These are phyloP conservation scores for Tuber magnatum DNA, from an alignment of 495 filamentous ascomycete genomes.

Conservation along the genomic window DNA sequence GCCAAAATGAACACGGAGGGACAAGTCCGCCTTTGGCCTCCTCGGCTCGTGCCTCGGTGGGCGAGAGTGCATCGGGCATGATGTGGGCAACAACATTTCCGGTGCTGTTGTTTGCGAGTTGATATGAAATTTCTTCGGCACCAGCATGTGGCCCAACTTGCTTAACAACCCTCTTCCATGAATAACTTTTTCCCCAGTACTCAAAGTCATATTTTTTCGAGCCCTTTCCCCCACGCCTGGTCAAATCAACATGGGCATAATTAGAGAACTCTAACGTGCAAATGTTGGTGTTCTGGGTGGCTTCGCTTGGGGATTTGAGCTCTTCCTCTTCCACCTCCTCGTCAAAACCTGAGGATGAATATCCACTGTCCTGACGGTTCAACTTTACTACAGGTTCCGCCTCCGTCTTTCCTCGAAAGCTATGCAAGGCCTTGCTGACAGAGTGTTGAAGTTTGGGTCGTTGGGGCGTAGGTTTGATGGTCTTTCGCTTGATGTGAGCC, in stretches of 20 bases:
- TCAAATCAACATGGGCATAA: slow-evolving; percentile 86
- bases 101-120: slow-evolving; percentile 61
- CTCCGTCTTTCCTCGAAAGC: slow-evolving; percentile 55
- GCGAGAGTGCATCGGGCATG: slow-evolving; percentile 68
- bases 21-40: slow-evolving; percentile 80
- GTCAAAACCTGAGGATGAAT: slow-evolving; percentile 46
- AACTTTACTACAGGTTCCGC: slow-evolving; percentile 44
- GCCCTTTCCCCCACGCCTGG: slow-evolving; percentile 59
- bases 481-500: slow-evolving; percentile 74
- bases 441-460: slow-evolving; percentile 59
- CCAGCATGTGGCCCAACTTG: slow-evolving; percentile 46
- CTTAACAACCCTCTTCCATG: slow-evolving; percentile 69
- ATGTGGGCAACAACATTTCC: slow-evolving; percentile 69
- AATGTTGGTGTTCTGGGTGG: slow-evolving; percentile 56
- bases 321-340: slow-evolving; percentile 43
- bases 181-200: slow-evolving; percentile 82
- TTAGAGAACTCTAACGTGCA: slow-evolving; percentile 93
- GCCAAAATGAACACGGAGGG: slow-evolving; percentile 81
- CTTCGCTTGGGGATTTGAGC: slow-evolving; percentile 39
- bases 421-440: slow-evolving; percentile 66
- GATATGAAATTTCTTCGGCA: slow-evolving; percentile 61
- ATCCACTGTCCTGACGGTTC: slow-evolving; percentile 54
- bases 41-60: slow-evolving; percentile 63
- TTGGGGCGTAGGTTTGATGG: slow-evolving; percentile 42
- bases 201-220: slow-evolving; percentile 81